Evolutionary conservation across 805 yeast species (phyloP).

Genomic region (Ogataea ganodermae): DNA sequence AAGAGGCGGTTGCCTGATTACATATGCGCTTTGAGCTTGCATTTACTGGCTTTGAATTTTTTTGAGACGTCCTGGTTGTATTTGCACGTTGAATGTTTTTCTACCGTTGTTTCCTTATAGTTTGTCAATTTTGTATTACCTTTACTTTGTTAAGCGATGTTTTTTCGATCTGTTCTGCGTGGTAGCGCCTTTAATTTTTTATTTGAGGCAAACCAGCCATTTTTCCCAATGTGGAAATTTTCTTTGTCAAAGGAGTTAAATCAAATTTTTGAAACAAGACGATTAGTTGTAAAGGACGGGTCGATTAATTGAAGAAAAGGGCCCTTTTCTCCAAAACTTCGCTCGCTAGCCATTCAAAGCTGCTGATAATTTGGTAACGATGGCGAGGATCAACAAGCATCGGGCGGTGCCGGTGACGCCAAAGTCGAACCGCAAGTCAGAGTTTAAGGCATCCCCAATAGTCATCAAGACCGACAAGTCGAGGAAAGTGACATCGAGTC

Average conservation of each 20-base stretch:
- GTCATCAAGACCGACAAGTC: slow-evolving; percentile 12
- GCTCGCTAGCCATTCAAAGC: no score
- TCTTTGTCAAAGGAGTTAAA: neutral
- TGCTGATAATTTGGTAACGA: no score
- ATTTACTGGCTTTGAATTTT: neutral
- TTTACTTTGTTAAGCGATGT: neutral
- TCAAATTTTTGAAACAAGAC: slow-evolving; percentile 1
- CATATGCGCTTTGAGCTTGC: neutral
- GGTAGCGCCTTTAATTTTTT: no score
- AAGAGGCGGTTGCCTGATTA: neutral
- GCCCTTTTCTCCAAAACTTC: no score
- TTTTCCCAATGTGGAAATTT: slow-evolving; percentile 1
- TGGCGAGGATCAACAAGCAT: slow-evolving; percentile 30
- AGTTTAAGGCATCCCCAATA: slow-evolving; percentile 20
- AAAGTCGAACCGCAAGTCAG: slow-evolving; percentile 10
- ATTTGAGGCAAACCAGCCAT: slow-evolving; percentile 8
- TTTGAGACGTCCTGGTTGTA: slow-evolving; percentile 1
- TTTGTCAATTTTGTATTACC: slow-evolving; percentile 8
- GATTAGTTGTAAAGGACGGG: neutral
- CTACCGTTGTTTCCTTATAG: neutral
- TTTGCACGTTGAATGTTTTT: slow-evolving; percentile 2
- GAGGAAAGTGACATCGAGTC: slow-evolving; percentile 7
- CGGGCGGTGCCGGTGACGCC: slow-evolving; percentile 23
- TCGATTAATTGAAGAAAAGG: neutral
- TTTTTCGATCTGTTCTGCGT: neutral